phyloP scores from a whole-genome alignment of 345 rosid genomes.

The Boechera stricta region DNA sequence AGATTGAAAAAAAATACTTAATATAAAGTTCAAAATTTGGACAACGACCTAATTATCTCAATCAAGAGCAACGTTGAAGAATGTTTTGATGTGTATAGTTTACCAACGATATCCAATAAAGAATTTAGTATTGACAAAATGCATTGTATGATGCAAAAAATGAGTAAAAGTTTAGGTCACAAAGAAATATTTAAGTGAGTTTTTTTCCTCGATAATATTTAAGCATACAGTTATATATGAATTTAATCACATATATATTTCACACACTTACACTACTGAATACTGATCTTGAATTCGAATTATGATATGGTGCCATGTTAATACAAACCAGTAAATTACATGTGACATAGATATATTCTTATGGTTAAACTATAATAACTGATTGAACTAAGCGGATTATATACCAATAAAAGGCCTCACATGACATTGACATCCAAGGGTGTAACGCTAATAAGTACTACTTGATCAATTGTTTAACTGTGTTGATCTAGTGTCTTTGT shows the following conservation, averaged over 20 bases:
- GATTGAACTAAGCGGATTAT: no score
- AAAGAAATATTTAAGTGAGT: neutral
- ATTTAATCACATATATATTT: neutral
- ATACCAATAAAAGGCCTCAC: no score
- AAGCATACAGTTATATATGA: neutral
- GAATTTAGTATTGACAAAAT: constrained; percentile 11
- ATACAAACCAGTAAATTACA: neutral
- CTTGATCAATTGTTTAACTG: no score
- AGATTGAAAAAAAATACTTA: neutral
- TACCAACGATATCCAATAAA: constrained; percentile 32
- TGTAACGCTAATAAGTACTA: no score
- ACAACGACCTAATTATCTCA: constrained; percentile 47
- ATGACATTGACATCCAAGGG: no score
- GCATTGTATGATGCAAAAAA: neutral
- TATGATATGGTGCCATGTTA: neutral
- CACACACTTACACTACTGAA: neutral
- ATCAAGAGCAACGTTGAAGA: constrained; percentile 33
- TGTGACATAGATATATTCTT: no score
- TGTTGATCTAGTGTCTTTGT: no score
- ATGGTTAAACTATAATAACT: no score
- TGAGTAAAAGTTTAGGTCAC: constrained; percentile 6
- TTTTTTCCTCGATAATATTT: neutral
- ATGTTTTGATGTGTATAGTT: constrained; percentile 47
- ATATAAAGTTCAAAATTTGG: neutral
- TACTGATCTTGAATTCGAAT: neutral